phyloP scores from a whole-genome alignment of 768 basidiomycete genomes.

The Rhodosporidiobolus odoratus region DNA sequence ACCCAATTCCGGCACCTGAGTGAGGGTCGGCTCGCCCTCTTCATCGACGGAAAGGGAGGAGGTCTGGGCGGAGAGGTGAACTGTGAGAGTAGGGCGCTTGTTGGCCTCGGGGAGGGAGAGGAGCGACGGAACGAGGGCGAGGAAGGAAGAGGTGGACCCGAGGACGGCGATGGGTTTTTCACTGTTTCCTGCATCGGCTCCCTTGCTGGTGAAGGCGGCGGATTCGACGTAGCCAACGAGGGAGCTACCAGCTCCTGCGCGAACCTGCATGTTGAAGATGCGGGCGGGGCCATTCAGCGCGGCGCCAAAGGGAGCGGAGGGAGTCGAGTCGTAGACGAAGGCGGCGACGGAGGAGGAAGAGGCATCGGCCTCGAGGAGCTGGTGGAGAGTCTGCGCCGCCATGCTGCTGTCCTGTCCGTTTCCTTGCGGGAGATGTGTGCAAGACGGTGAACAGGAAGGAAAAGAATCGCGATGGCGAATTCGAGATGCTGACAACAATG shows the following conservation, averaged over 20 bases:
- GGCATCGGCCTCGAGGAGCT: conserved; percentile 26
- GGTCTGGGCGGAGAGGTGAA: conserved; percentile 71
- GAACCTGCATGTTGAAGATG: conserved; percentile 68
- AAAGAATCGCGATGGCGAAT: no score
- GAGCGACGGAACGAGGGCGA: conserved; percentile 74
- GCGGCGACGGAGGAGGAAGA: conserved; percentile 18
- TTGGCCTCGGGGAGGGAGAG: conserved; percentile 63
- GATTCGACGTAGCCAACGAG: conserved; percentile 56
- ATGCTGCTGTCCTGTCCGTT: no score
- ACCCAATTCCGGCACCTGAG: conserved; percentile 71
- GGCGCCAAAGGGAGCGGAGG: conserved; percentile 28
- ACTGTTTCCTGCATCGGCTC: conserved; percentile 48
- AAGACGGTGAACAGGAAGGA: neutral
- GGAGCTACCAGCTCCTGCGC: conserved; percentile 74
- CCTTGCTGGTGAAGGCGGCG: conserved; percentile 70
- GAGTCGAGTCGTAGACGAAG: conserved; percentile 35
- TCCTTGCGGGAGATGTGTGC: neutral
- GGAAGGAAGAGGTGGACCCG: conserved; percentile 76
- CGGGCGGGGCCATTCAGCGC: conserved; percentile 13
- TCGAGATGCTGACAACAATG: no score
- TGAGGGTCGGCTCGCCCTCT: conserved; percentile 48
- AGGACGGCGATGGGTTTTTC: conserved; percentile 46
- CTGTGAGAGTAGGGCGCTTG: conserved; percentile 62
- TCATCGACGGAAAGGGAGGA: conserved; percentile 58
- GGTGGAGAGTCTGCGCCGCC: conserved; percentile 29